phyloP scores from a whole-genome alignment of 2,329 filamentous ascomycete genomes.

The Thelonectria rubi region DNA sequence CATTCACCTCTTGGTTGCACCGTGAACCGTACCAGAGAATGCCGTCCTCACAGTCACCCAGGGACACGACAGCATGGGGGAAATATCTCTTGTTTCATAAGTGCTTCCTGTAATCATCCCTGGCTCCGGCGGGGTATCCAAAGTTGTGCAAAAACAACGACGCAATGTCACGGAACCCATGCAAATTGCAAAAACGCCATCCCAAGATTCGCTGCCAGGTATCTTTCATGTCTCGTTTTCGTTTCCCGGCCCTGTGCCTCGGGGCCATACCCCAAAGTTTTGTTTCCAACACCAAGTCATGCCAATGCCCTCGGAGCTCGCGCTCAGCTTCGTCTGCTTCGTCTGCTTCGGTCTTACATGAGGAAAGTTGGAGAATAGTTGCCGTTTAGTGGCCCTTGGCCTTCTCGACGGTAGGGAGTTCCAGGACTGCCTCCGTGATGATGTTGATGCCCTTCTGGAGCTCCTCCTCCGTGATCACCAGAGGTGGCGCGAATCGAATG shows the following conservation, averaged over 20 bases:
- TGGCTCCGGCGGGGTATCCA: slow-evolving; percentile 31
- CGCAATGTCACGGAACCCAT: slow-evolving; percentile 27
- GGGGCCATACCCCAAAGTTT: slow-evolving; percentile 20
- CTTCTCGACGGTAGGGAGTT: slow-evolving; percentile 72
- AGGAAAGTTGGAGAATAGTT: background rate
- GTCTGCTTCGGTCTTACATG: slow-evolving; percentile 5
- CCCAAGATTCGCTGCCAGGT: slow-evolving; percentile 25
- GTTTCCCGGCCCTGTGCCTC: slow-evolving; percentile 23
- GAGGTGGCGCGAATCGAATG: slow-evolving; percentile 94
- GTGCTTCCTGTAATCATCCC: slow-evolving; percentile 7
- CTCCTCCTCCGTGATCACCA: slow-evolving; percentile 92
- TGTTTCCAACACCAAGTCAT: slow-evolving; percentile 31
- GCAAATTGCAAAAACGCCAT: slow-evolving; percentile 37
- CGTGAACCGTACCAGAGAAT: too few species aligned
- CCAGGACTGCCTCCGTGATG: slow-evolving; percentile 82
- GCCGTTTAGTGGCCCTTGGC: slow-evolving; percentile 48
- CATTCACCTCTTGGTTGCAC: slow-evolving; percentile 6
- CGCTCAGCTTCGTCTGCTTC: slow-evolving; percentile 32
- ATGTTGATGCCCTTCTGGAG: slow-evolving; percentile 80
- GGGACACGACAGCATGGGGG: background rate
- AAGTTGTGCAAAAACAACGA: slow-evolving; percentile 30
- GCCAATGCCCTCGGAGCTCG: slow-evolving; percentile 33
- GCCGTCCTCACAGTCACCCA: background rate
- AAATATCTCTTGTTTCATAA: slow-evolving; percentile 18
- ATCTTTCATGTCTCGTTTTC: slow-evolving; percentile 36